These are phyloP conservation scores for Aspergillus kassunensis DNA, from an alignment of 495 filamentous ascomycete species.

Conservation along the genomic window DNA sequence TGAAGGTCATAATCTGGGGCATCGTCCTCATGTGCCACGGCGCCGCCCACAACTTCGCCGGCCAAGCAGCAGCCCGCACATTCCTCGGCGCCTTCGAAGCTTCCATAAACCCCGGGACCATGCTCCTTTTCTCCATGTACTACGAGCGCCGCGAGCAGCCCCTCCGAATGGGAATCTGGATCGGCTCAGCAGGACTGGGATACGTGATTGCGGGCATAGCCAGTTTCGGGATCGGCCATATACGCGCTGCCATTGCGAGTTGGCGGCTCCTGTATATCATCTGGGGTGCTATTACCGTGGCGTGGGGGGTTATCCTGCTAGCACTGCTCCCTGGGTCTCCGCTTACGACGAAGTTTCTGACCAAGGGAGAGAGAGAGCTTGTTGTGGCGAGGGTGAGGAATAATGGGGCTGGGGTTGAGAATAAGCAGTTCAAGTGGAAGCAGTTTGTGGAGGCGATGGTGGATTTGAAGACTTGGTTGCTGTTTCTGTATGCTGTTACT, in stretches of 20 bases:
- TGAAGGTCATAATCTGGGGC: slow-evolving; percentile 50
- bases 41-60: neutral
- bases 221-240: slow-evolving; percentile 50
- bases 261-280: slow-evolving; percentile 52
- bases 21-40: neutral
- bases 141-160: neutral
- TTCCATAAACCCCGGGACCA: neutral
- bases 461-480: slow-evolving; percentile 49
- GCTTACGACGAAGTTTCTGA: slow-evolving; percentile 43
- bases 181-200: neutral
- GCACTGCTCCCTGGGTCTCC: slow-evolving; percentile 43
- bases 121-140: neutral
- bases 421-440: slow-evolving; percentile 43
- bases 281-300: slow-evolving; percentile 37
- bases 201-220: neutral
- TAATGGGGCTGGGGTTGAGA: slow-evolving; percentile 46
- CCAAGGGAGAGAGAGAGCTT: slow-evolving; percentile 34
- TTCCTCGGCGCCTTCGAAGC: neutral
- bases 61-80: neutral
- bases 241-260: slow-evolving; percentile 34
- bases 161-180: neutral
- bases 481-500: slow-evolving; percentile 35
- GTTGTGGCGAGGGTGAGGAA: slow-evolving; percentile 41
- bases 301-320: slow-evolving; percentile 32
- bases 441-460: slow-evolving; percentile 44